Conservation (phyloP, 2,329 filamentous ascomycete genomes). For the Fusarium redolens region DNA sequence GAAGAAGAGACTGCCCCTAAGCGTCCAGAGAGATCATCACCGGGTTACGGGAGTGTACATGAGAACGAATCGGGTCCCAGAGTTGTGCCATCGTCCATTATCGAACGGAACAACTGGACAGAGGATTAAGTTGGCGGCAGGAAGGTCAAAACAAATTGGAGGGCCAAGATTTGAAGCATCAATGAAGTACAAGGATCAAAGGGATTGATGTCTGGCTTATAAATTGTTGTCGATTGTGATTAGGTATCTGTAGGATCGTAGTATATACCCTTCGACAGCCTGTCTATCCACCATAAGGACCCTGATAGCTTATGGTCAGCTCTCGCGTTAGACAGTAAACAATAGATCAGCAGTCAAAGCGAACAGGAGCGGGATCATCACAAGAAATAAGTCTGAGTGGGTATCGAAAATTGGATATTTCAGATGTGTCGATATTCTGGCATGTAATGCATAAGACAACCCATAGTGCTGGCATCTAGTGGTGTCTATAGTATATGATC, state of each 20-base stretch:
- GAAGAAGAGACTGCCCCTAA: constrained; percentile 34
- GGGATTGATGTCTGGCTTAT: not conserved
- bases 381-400: not conserved
- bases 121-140: constrained; percentile 6
- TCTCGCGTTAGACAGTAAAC: not conserved
- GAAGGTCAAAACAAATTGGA: not conserved
- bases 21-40: constrained; percentile 11
- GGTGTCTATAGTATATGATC: constrained; percentile 10
- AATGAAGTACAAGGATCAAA: not conserved
- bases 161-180: not conserved
- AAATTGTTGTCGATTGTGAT: not conserved
- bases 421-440: not conserved
- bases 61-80: constrained; percentile 36
- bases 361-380: not conserved
- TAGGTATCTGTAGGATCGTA: not conserved
- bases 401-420: not conserved
- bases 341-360: not conserved
- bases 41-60: constrained; percentile 37
- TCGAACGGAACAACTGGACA: constrained; percentile 44
- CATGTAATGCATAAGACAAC: not conserved
- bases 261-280: not conserved
- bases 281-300: not conserved
- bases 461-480: constrained; percentile 6
- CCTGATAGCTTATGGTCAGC: not conserved
- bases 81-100: constrained; percentile 43